These are phyloP conservation scores for Didymella exigua DNA, from an alignment of 2,329 filamentous ascomycete genomes.

Conservation along the genomic window DNA sequence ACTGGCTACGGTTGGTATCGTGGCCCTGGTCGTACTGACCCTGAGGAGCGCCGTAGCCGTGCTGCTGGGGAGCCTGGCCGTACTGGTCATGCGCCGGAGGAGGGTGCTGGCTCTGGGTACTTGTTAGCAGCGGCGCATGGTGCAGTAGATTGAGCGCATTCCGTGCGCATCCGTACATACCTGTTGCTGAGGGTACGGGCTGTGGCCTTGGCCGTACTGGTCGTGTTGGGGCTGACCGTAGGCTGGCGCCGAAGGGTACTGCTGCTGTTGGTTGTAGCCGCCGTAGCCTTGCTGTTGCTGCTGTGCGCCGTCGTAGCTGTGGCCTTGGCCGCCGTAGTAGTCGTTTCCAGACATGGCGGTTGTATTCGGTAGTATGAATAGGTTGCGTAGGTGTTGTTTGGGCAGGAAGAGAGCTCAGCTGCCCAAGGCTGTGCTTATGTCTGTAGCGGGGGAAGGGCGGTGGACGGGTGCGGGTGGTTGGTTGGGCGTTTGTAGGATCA, in stretches of 20 bases:
- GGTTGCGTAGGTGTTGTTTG: neutral
- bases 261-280: slow-evolving; percentile 33
- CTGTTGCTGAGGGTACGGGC: slow-evolving; percentile 38
- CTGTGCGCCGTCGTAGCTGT: slow-evolving; percentile 34
- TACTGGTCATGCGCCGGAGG: slow-evolving; percentile 39
- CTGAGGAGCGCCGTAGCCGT: slow-evolving; percentile 39
- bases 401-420: slow-evolving; percentile 12
- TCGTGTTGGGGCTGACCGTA: slow-evolving; percentile 38
- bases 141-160: slow-evolving; percentile 14
- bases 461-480: slow-evolving; percentile 17
- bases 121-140: slow-evolving; percentile 20
- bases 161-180: slow-evolving; percentile 19
- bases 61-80: slow-evolving; percentile 29
- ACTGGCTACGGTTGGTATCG: slow-evolving; percentile 45
- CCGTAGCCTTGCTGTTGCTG: slow-evolving; percentile 36
- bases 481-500: slow-evolving; percentile 27
- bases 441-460: slow-evolving; percentile 31
- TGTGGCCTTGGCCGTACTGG: slow-evolving; percentile 38
- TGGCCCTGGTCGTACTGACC: slow-evolving; percentile 42
- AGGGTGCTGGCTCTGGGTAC: slow-evolving; percentile 34
- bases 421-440: slow-evolving; percentile 19
- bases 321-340: slow-evolving; percentile 44
- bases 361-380: neutral
- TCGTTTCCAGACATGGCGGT: slow-evolving; percentile 35
- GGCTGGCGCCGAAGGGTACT: slow-evolving; percentile 19